Evolutionary conservation across 495 filamentous ascomycete species (phyloP).

Genomic region (Pseudoneurospora amorphoporcata): DNA sequence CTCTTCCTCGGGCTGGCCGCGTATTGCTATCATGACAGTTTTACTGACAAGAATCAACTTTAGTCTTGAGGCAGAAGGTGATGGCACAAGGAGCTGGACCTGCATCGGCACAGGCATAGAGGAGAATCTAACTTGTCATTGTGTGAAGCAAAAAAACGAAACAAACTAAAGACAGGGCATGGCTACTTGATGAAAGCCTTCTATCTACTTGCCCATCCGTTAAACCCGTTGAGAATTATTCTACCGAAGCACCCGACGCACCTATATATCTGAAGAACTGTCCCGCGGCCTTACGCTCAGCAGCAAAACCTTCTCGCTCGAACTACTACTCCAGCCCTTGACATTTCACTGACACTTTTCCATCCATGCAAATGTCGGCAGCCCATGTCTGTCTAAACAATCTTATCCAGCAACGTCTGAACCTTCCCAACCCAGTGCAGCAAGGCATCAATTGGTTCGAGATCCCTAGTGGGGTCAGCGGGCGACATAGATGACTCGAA

Average conservation of each 20-base stretch:
- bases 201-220: neutral
- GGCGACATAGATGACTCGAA: neutral
- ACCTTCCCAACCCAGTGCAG: slow-evolving; percentile 11
- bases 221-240: neutral
- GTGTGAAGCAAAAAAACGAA: neutral
- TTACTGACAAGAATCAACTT: neutral
- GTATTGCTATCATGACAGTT: neutral
- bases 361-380: neutral
- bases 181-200: neutral
- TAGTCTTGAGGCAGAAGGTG: slow-evolving; percentile 53
- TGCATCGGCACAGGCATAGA: slow-evolving; percentile 4
- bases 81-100: slow-evolving; percentile 10
- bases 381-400: neutral
- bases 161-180: neutral
- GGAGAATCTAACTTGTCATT: slow-evolving; percentile 2
- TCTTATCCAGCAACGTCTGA: slow-evolving; percentile 6
- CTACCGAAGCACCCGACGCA: neutral
- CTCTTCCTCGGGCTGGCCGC: neutral
- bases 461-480: neutral
- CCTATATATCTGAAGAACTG: neutral
- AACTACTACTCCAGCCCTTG: neutral
- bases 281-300: neutral
- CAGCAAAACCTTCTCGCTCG: neutral
- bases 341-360: neutral
- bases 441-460: slow-evolving; percentile 6